phyloP scores from a whole-genome alignment of 2,329 filamentous ascomycete genomes.

The Pyricularia pennisetigena region DNA sequence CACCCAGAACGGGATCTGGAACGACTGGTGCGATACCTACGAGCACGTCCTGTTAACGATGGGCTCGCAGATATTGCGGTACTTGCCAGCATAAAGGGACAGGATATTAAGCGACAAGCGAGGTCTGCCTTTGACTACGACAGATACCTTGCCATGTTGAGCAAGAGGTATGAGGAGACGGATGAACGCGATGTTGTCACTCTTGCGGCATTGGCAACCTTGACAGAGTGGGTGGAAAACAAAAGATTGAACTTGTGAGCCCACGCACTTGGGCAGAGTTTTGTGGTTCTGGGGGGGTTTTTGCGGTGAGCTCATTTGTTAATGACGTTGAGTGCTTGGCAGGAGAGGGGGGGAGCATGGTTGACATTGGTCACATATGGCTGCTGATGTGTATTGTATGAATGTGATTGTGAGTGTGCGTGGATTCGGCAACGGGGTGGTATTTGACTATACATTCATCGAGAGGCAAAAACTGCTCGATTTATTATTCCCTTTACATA shows the following conservation, averaged over 20 bases:
- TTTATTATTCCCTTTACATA: not conserved
- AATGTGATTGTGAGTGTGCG: not conserved
- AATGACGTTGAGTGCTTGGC: not conserved
- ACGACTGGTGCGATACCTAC: not conserved
- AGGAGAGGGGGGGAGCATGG: not conserved
- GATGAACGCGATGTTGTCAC: constrained; percentile 3
- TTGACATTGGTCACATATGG: not conserved
- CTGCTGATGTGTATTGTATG: not conserved
- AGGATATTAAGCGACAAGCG: not conserved
- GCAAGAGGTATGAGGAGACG: constrained; percentile 3
- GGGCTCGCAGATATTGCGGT: not conserved
- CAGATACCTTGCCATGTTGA: constrained; percentile 4
- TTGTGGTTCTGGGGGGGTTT: not conserved
- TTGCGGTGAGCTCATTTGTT: not conserved
- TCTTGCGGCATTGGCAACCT: constrained; percentile 1
- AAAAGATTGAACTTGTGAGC: not conserved
- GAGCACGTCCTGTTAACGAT: constrained; percentile 1
- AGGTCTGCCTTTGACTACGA: constrained; percentile 4
- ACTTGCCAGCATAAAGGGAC: not conserved
- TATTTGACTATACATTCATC: not conserved
- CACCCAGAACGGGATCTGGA: not conserved
- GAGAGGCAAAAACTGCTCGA: not conserved
- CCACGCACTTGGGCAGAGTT: not conserved
- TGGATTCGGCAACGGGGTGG: not conserved
- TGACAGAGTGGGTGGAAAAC: constrained; percentile 1